A percentile compares a stretch with the other conserved stretches of the same genome.
Evolutionary conservation across 495 filamentous ascomycete genomes (phyloP).

Genomic region (Tuber aestivum): DNA sequence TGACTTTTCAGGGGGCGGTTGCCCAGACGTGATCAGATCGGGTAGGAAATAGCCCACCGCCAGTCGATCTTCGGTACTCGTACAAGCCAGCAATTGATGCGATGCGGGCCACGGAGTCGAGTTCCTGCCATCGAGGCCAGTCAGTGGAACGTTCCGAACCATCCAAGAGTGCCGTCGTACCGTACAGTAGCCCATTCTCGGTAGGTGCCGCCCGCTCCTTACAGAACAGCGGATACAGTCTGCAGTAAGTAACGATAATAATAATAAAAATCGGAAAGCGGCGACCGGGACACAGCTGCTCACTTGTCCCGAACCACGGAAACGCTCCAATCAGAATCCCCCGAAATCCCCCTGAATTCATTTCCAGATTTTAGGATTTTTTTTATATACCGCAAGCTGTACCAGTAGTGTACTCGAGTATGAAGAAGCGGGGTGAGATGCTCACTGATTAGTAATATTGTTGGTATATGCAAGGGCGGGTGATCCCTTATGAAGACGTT

Average conservation of each 20-base stretch:
- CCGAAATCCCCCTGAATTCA: too few relatives aligned
- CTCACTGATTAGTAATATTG: neutral
- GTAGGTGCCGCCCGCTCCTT: neutral
- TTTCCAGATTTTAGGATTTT: too few relatives aligned
- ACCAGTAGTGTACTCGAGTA: too few relatives aligned
- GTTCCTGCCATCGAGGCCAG: neutral
- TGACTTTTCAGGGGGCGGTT: neutral
- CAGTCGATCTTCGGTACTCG: neutral
- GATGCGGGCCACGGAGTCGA: neutral
- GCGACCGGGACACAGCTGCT: too few relatives aligned
- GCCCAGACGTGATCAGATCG: neutral
- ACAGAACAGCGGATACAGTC: too few relatives aligned
- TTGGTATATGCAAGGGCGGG: neutral
- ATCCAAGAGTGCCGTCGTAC: neutral
- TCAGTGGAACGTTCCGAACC: neutral
- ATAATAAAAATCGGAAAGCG: too few relatives aligned
- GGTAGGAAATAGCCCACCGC: neutral
- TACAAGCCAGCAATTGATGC: neutral
- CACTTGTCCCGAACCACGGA: too few relatives aligned
- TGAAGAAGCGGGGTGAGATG: neutral
- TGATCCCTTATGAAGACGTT: slow-evolving; percentile 3
- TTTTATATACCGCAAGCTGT: too few relatives aligned
- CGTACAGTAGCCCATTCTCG: neutral
- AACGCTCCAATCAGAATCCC: too few relatives aligned
- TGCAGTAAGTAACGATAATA: too few relatives aligned